A percentile compares a stretch with the other conserved stretches of the same genome.
These are phyloP conservation scores for Echeveria elegans DNA, from an alignment of 164 flowering plant genomes.

Conservation along the genomic window DNA sequence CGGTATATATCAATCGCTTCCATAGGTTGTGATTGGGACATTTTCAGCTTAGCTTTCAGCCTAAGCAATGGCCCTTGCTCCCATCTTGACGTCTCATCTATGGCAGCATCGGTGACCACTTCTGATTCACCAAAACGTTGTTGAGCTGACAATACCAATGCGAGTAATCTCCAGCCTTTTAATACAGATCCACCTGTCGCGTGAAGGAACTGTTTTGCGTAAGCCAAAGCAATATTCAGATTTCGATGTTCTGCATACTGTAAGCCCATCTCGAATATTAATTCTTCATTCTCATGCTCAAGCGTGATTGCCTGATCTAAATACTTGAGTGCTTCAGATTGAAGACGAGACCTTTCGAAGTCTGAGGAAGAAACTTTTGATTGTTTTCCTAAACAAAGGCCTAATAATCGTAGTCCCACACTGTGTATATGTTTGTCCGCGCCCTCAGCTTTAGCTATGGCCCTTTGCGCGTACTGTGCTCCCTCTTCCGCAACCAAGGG, in stretches of 20 bases:
- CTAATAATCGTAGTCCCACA: conserved; percentile 48
- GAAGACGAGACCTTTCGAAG: conserved; percentile 32
- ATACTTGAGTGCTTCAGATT: conserved; percentile 56
- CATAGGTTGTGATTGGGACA: conserved; percentile 55
- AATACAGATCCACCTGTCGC: conserved; percentile 55
- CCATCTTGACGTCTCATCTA: conserved; percentile 83
- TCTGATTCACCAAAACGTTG: conserved; percentile 70
- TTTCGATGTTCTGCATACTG: conserved; percentile 89
- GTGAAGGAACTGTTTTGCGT: conserved; percentile 61
- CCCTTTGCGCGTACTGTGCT: conserved; percentile 31
- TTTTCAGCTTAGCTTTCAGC: conserved; percentile 78
- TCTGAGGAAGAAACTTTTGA: conserved; percentile 48
- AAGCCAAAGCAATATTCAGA: conserved; percentile 62
- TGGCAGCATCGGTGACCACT: conserved; percentile 55
- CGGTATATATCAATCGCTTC: conserved; percentile 69
- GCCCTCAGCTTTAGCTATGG: conserved; percentile 22
- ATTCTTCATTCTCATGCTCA: conserved; percentile 29
- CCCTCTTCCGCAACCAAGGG: conserved; percentile 50
- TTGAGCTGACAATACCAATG: conserved; percentile 79
- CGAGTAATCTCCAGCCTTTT: conserved; percentile 57
- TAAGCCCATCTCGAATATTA: conserved; percentile 52
- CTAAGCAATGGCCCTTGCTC: conserved; percentile 64
- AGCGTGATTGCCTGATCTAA: conserved; percentile 44
- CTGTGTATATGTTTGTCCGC: conserved; percentile 37
- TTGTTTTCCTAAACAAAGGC: conserved; percentile 44